Evolutionary conservation across 1,284 basidiomycete genomes (phyloP), one percentile per base, ranked within the genome.

Genomic region (Somion occarium): DNA sequence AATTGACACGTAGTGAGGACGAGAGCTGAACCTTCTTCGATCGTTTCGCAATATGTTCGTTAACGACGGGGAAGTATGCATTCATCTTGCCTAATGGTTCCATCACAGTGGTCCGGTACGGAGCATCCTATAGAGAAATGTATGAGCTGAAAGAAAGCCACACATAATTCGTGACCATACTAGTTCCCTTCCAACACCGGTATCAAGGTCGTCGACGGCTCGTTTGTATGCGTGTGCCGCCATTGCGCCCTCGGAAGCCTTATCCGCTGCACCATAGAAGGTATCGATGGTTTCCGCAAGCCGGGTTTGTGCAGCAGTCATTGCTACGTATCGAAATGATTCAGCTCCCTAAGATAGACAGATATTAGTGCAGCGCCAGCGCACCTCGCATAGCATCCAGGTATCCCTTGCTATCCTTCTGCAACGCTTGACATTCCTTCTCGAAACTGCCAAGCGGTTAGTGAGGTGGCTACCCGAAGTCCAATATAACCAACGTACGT

Each of bases 51-150:
- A 99, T 93, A 51, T 94, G 91, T 55, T 95, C 91, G 68, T 98
- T 98, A 64, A 98, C 85, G 44, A 93, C 78, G 3, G 93, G 92
- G 72, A 96, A 98, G 70, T 98, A 98, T 1, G 88, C 85, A 65
- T 91, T 93, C 80, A 99, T 92, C 74, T 96, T 97, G 1, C 96
- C 93, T 1, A 96, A 73, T 3, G 96, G 96, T 66, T 99, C 97
- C 54, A 97, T 85, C 39, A 99, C 89, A 13, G 95, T 94, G 22
- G 93, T 92, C 37, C 97, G 84, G 72, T 91, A 98, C 2, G 96
- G 95, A 2, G 82, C 85, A 60, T 99, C 96, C 93, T 96, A 59
- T 23, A 9, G 43, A 41, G 12, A 39, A 46, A 38, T 39, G 46
- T 30, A 26, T 25, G 5, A 51, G n/a, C n/a, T n/a, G 23, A 44